A percentile compares a stretch with the other conserved stretches of the same genome.
Evolutionary conservation across 2,329 filamentous ascomycete species (phyloP).

Genomic region (Colletotrichum kahawae): DNA sequence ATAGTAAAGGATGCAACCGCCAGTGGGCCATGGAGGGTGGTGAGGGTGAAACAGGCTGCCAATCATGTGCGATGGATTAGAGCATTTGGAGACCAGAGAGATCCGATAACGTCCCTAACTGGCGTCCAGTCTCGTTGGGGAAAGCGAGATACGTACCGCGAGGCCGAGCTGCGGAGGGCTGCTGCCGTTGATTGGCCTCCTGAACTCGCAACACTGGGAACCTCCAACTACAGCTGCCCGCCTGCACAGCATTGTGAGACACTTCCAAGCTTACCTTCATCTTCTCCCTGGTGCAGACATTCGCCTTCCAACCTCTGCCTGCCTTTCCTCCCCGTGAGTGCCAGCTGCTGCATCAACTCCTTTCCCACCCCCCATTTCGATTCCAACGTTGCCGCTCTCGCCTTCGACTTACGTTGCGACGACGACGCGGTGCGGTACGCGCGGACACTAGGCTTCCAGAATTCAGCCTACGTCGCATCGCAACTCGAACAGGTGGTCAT

Average conservation of each 20-base stretch:
- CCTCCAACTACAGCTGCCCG: background rate
- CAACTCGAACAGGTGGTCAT: conserved; percentile 12
- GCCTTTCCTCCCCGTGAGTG: background rate
- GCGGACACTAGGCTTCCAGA: conserved; percentile 15
- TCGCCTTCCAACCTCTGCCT: background rate
- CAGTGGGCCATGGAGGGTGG: background rate
- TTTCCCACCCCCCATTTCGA: background rate
- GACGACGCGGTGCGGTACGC: conserved; percentile 18
- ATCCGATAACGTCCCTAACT: background rate
- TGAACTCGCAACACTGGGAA: background rate
- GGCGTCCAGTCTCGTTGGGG: background rate
- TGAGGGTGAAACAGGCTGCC: background rate
- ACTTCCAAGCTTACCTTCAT: conserved; percentile 7
- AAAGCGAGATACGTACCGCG: background rate
- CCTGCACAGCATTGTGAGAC: conserved; percentile 8
- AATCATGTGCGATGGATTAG: conserved; percentile 16
- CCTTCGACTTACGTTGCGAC: conserved; percentile 1
- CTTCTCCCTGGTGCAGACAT: background rate
- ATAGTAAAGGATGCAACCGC: background rate
- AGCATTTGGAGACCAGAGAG: background rate
- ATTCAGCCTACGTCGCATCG: background rate
- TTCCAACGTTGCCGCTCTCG: background rate
- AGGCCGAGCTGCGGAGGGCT: background rate
- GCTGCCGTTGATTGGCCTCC: background rate
- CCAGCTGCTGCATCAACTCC: background rate